These are phyloP conservation scores for Mortierella sp. DNA, from an alignment of 371 early-diverging fungal species.

Conservation along the genomic window DNA sequence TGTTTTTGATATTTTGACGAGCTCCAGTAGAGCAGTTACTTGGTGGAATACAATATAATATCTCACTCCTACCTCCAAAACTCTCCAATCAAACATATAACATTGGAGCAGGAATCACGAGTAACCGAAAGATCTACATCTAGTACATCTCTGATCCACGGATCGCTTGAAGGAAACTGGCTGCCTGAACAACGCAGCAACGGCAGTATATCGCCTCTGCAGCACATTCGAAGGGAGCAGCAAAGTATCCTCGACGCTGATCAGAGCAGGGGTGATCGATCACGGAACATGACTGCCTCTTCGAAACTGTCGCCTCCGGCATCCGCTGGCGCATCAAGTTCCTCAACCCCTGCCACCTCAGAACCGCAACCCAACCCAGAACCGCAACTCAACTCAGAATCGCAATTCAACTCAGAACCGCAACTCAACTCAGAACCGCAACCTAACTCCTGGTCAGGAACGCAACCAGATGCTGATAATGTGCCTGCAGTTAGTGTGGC, in stretches of 20 bases:
- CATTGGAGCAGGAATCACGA: background rate
- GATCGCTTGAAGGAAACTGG: background rate
- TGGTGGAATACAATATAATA: background rate
- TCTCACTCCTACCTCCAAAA: background rate
- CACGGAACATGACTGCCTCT: slow-evolving; percentile 2
- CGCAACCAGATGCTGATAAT: slow-evolving; percentile 27
- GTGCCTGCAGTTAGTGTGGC: slow-evolving; percentile 8
- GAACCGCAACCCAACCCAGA: slow-evolving; percentile 12
- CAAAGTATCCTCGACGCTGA: slow-evolving; percentile 6
- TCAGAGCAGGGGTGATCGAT: slow-evolving; percentile 12
- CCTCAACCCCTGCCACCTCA: slow-evolving; percentile 7
- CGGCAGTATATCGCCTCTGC: background rate
- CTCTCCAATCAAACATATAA: background rate
- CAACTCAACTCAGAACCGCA: slow-evolving; percentile 1
- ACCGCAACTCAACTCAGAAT: too few relatives aligned
- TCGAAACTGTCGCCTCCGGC: slow-evolving; percentile 6
- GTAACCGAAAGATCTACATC: background rate
- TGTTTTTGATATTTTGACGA: background rate
- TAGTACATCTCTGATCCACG: background rate
- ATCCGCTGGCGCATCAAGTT: slow-evolving; percentile 10
- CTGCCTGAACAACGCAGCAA: background rate
- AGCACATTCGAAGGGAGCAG: background rate
- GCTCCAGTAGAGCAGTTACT: background rate
- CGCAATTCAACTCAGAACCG: too few relatives aligned
- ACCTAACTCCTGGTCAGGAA: slow-evolving; percentile 29